Evolutionary conservation across 2,329 filamentous ascomycete genomes (phyloP), one percentile per base, ranked within the genome.

Genomic region (Byssothecium circinans): DNA sequence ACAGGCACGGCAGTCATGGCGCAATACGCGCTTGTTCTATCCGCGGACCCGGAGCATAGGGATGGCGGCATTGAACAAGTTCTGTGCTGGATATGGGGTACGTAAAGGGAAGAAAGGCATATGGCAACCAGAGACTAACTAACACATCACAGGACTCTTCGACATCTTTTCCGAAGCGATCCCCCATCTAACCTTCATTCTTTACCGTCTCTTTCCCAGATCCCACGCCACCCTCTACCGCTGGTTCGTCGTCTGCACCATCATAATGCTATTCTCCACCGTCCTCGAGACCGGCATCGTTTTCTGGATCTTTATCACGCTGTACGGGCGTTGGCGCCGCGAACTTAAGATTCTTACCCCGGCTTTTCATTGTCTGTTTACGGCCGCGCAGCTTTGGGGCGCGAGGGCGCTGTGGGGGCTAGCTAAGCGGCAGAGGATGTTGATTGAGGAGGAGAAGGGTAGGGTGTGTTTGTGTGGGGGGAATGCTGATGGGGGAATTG

Each of bases 101-200:
- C 14, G 34, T 32, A 36, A 19, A 32, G 3, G 12, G 14, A 18
- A n/a, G n/a, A n/a, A n/a, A n/a, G n/a, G 14, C 29, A 32, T 12
- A 32, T 8, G 5, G 29, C 14, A 32, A n/a, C 29, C 23, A 5
- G 10, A 29, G 8, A 18, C 11, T 6, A 5, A 18, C 17, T 12
- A n/a, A 3, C 17, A 41, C 14, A n/a, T 19, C 17, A n/a, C 23
- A 45, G 42, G 42, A n/a, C 30, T 45, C n/a, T 45, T 45, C 34
- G 42, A 45, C 34, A 45, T 45, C 23, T 17, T 45, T 14, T 38
- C 34, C 11, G 42, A 45, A 38, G 42, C 42, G 3, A 38, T 39
- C 22, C 34, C 42, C 22, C 38, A 41, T 23, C 23, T 42, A 7
- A 37, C 44, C 8, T 41, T 47, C 18, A 36, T 47, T 10, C n/a